Conservation (phyloP, 108 stramenopile species). For the Pseudonitzschia pungens region DNA sequence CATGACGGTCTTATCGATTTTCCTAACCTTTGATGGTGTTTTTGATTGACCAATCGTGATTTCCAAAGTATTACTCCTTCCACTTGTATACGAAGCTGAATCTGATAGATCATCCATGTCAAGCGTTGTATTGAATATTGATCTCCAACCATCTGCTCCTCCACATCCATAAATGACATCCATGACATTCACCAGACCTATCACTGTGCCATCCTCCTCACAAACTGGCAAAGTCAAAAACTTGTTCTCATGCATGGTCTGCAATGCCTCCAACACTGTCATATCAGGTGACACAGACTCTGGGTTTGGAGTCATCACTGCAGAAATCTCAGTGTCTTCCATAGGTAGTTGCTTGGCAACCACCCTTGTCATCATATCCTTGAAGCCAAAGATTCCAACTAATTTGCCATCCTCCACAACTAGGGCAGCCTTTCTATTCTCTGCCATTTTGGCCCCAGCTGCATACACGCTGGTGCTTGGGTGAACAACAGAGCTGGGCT, state of each 20-base stretch:
- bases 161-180: conserved; percentile 87
- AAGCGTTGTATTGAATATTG: conserved; percentile 72
- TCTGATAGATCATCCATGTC: conserved; percentile 67
- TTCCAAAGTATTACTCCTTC: neutral
- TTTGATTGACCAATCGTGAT: neutral
- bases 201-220: conserved; percentile 74
- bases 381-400: no score
- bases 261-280: conserved; percentile 87
- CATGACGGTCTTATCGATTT: conserved; percentile 42
- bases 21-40: conserved; percentile 9
- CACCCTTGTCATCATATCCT: no score
- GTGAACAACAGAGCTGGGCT: conserved; percentile 61
- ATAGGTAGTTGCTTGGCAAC: no score
- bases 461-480: conserved; percentile 66
- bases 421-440: conserved; percentile 81
- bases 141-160: conserved; percentile 87
- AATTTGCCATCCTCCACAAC: conserved; percentile 54
- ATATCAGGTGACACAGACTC: conserved; percentile 86
- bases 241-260: conserved; percentile 92
- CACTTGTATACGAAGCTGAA: conserved; percentile 27
- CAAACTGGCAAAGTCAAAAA: conserved; percentile 92
- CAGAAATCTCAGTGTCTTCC: conserved; percentile 43
- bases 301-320: conserved; percentile 92
- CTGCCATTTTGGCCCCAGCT: conserved; percentile 78
- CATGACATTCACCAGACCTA: conserved; percentile 96